phyloP scores from a whole-genome alignment of 441 rosid genomes.

The Populus tomentosa region DNA sequence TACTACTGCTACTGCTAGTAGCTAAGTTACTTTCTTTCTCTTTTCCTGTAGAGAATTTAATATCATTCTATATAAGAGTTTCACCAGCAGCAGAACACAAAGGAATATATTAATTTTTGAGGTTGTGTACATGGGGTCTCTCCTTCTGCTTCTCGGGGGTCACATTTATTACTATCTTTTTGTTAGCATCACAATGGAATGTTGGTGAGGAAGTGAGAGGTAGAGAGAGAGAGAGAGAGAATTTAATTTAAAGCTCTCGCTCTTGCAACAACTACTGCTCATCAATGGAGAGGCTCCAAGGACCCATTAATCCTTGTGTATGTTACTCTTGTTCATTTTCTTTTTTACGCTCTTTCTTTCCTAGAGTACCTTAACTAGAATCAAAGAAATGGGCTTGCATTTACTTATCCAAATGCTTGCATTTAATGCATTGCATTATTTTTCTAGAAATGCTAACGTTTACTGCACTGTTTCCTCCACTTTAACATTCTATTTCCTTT shows the following conservation, averaged over 20 bases:
- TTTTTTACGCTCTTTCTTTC: slow-evolving; percentile 10
- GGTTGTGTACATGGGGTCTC: slow-evolving; percentile 36
- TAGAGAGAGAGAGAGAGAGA: slow-evolving; percentile 23
- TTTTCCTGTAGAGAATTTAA: slow-evolving; percentile 29
- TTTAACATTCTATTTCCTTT: slow-evolving; percentile 33
- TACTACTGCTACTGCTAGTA: background rate
- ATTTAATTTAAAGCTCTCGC: background rate
- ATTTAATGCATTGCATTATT: slow-evolving; percentile 51
- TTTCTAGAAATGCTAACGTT: slow-evolving; percentile 40
- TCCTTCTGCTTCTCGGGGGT: slow-evolving; percentile 29
- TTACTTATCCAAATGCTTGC: slow-evolving; percentile 37
- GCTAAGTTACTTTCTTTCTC: background rate
- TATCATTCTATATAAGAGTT: slow-evolving; percentile 37
- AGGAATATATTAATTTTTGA: slow-evolving; percentile 20
- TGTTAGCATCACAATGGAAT: slow-evolving; percentile 40
- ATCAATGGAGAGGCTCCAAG: slow-evolving; percentile 71
- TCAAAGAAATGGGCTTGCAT: slow-evolving; percentile 44
- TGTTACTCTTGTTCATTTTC: slow-evolving; percentile 34
- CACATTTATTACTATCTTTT: slow-evolving; percentile 41
- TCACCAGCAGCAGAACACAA: slow-evolving; percentile 23
- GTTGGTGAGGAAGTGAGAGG: slow-evolving; percentile 23
- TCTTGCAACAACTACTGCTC: slow-evolving; percentile 16
- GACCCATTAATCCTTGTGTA: slow-evolving; percentile 65
- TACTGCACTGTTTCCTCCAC: slow-evolving; percentile 25
- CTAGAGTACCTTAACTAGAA: slow-evolving; percentile 27